phyloP scores from a whole-genome alignment of 495 filamentous ascomycete species.

The Tuber indicum region DNA sequence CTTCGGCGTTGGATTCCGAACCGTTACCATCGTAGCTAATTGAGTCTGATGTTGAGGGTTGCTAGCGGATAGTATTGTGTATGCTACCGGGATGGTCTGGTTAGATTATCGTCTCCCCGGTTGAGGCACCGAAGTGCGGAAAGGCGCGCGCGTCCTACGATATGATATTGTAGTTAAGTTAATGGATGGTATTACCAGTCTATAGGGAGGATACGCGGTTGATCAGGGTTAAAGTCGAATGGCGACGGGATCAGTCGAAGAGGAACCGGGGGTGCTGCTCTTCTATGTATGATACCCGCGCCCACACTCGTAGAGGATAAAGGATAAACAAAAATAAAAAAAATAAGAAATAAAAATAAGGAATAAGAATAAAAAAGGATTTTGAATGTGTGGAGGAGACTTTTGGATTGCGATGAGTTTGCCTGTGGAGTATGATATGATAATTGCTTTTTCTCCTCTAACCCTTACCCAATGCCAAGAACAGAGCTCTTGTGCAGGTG shows the following conservation, averaged over 20 bases:
- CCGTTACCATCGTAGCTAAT: conserved; percentile 33
- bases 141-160: not conserved
- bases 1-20: conserved; percentile 39
- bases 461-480: not conserved
- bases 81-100: not conserved
- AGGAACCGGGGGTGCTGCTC: not conserved
- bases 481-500: not conserved
- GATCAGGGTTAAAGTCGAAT: not conserved
- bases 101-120: not conserved
- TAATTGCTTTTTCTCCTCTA: not conserved
- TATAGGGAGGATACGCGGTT: not conserved
- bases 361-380: not conserved
- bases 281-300: not conserved
- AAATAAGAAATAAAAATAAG: not conserved
- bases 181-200: not conserved
- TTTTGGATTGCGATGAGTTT: not conserved
- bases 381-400: not conserved
- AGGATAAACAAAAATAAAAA: not conserved
- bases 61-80: not conserved
- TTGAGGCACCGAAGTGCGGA: not conserved
- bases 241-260: not conserved
- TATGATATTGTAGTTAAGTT: not conserved
- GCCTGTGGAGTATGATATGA: not conserved
- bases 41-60: not conserved
- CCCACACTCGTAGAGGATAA: not conserved